phyloP scores from a whole-genome alignment of 2,329 filamentous ascomycete genomes.

The Diplocarpon rosae region DNA sequence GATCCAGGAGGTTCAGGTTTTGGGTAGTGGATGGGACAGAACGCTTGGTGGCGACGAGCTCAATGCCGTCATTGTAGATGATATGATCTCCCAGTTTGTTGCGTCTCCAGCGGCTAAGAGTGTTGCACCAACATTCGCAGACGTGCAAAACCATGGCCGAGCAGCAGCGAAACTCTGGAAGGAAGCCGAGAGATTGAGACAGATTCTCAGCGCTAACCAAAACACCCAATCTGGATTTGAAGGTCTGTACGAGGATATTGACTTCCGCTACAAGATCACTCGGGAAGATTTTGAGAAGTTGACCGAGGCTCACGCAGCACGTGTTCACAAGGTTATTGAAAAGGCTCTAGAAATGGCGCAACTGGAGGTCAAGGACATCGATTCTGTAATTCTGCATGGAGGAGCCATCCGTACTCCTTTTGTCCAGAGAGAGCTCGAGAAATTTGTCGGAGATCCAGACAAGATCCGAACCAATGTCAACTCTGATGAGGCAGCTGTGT shows the following conservation, averaged over 20 bases:
- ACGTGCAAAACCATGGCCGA: slow-evolving; percentile 66
- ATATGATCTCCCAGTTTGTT: slow-evolving; percentile 75
- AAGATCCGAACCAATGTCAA: slow-evolving; percentile 94
- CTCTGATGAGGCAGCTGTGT: slow-evolving; percentile 90
- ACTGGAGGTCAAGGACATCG: slow-evolving; percentile 63
- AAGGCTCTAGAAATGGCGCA: slow-evolving; percentile 65
- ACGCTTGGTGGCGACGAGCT: slow-evolving; percentile 82
- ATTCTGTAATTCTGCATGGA: slow-evolving; percentile 88
- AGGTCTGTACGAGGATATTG: slow-evolving; percentile 79
- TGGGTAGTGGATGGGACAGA: slow-evolving; percentile 81
- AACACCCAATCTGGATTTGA: slow-evolving; percentile 76
- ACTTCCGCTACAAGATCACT: slow-evolving; percentile 84
- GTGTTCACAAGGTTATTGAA: slow-evolving; percentile 59
- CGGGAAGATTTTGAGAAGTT: slow-evolving; percentile 74
- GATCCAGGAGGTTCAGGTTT: slow-evolving; percentile 82
- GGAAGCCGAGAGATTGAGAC: slow-evolving; percentile 76
- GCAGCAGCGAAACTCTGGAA: slow-evolving; percentile 86
- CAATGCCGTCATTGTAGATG: slow-evolving; percentile 77
- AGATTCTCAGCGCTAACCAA: slow-evolving; percentile 86
- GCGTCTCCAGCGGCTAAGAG: slow-evolving; percentile 58
- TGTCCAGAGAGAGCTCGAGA: slow-evolving; percentile 80
- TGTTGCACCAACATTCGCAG: slow-evolving; percentile 47
- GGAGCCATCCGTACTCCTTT: slow-evolving; percentile 87
- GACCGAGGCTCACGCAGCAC: slow-evolving; percentile 53
- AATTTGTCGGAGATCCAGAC: slow-evolving; percentile 55